Conservation (phyloP, 2,329 filamentous ascomycete species). For the Coleophoma cylindrospora region DNA sequence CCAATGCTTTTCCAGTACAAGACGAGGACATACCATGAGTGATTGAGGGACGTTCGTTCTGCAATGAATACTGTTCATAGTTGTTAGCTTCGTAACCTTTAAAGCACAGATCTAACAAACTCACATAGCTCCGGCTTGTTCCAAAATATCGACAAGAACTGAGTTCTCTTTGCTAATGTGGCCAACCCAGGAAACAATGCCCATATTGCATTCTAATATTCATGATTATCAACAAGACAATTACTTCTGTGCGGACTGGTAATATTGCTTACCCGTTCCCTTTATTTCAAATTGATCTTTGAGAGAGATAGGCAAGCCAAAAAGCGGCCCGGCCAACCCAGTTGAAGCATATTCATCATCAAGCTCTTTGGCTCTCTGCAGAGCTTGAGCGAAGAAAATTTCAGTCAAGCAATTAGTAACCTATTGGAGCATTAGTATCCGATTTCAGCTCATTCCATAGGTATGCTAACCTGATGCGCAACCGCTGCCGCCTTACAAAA, state of each 20-base stretch:
- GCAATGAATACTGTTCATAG: slow-evolving; percentile 40
- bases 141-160: no score
- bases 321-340: slow-evolving; percentile 10
- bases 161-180: no score
- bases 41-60: slow-evolving; percentile 21
- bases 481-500: slow-evolving; percentile 42
- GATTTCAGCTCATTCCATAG: no score
- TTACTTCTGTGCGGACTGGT: no score
- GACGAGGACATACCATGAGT: no score
- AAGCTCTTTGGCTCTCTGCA: slow-evolving; percentile 34
- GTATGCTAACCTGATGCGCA: slow-evolving; percentile 30
- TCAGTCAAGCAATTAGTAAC: slow-evolving; percentile 20
- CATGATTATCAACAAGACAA: neutral
- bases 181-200: neutral
- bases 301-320: no score
- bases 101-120: neutral
- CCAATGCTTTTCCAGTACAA: neutral
- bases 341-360: slow-evolving; percentile 34
- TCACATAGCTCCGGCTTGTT: no score
- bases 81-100: neutral
- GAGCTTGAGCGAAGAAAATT: slow-evolving; percentile 39
- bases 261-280: no score
- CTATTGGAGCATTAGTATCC: no score
- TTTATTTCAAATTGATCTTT: no score
- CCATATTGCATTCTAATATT: neutral